Evolutionary conservation across 2,329 filamentous ascomycete genomes (phyloP).

Genomic region (Chaetomium sp.): DNA sequence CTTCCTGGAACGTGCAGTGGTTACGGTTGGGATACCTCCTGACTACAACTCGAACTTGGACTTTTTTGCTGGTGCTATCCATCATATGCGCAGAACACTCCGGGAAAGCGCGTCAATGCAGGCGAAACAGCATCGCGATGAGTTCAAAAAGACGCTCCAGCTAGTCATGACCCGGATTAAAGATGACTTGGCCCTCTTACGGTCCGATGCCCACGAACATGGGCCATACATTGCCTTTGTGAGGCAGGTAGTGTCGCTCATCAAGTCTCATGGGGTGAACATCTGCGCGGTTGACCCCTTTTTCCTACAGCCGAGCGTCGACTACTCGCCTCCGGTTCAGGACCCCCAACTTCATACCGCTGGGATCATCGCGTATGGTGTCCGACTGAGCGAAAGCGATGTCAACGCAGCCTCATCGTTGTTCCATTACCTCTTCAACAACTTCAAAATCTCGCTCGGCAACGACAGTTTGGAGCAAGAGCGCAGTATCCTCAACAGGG

Average conservation of each 20-base stretch:
- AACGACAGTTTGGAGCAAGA: slow-evolving; percentile 44
- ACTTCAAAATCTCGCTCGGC: slow-evolving; percentile 48
- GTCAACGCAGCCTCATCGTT: slow-evolving; percentile 40
- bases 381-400: slow-evolving; percentile 49
- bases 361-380: slow-evolving; percentile 48
- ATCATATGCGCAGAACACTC: slow-evolving; percentile 44
- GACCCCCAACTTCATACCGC: slow-evolving; percentile 53
- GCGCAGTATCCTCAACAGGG: slow-evolving; percentile 38
- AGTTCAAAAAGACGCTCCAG: slow-evolving; percentile 39
- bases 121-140: slow-evolving; percentile 32
- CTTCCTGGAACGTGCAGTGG: slow-evolving; percentile 37
- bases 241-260: slow-evolving; percentile 45
- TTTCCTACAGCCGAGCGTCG: slow-evolving; percentile 50
- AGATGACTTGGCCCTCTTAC: slow-evolving; percentile 38
- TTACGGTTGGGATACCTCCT: slow-evolving; percentile 33
- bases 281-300: slow-evolving; percentile 49
- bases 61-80: slow-evolving; percentile 44
- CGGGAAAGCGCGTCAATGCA: slow-evolving; percentile 33
- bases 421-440: slow-evolving; percentile 52
- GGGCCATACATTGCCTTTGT: slow-evolving; percentile 45
- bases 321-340: slow-evolving; percentile 49
- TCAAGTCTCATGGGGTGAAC: slow-evolving; percentile 48
- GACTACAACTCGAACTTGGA: slow-evolving; percentile 44
- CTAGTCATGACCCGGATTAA: slow-evolving; percentile 50
- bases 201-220: slow-evolving; percentile 36